Percentiles rank a stretch among this genome's conserved stretches.
Evolutionary conservation across 1,139 yeast genomes (phyloP).

Genomic region (Zygosaccharomyces pseudobailii): DNA sequence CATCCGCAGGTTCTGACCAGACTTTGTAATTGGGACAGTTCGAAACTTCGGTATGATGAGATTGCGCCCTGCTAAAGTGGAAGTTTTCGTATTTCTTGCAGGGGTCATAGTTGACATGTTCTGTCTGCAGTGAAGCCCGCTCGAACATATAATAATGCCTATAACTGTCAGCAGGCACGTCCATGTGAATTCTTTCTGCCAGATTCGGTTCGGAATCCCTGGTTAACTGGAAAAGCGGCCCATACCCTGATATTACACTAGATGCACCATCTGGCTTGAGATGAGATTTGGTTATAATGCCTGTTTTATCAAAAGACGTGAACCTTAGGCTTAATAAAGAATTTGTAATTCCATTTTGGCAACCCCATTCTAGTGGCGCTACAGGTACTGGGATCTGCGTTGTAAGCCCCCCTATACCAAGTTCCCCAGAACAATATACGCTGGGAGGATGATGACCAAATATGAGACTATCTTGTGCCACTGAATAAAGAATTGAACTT

Average conservation of each 20-base stretch:
- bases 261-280: slow-evolving; percentile 5
- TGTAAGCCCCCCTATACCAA: slow-evolving; percentile 26
- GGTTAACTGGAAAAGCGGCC: not conserved
- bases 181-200: slow-evolving; percentile 6
- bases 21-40: not conserved
- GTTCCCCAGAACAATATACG: slow-evolving; percentile 14
- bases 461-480: slow-evolving; percentile 20
- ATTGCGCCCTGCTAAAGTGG: not conserved
- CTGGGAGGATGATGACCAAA: slow-evolving; percentile 17
- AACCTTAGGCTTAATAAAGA: slow-evolving; percentile 12
- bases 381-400: slow-evolving; percentile 28
- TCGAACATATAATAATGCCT: slow-evolving; percentile 5
- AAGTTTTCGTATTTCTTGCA: not conserved
- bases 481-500: slow-evolving; percentile 15
- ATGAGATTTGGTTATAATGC: slow-evolving; percentile 5
- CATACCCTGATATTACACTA: not conserved
- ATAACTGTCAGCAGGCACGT: slow-evolving; percentile 7
- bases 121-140: not conserved
- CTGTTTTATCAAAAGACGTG: slow-evolving; percentile 19
- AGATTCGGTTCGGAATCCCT: not conserved
- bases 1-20: not conserved
- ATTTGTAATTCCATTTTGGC: slow-evolving; percentile 3
- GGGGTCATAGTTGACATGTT: not conserved
- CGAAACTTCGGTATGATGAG: not conserved
- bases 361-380: slow-evolving; percentile 12